Evolutionary conservation across 257 asterid genomes (phyloP).

Genomic region (Agastache rugosa): DNA sequence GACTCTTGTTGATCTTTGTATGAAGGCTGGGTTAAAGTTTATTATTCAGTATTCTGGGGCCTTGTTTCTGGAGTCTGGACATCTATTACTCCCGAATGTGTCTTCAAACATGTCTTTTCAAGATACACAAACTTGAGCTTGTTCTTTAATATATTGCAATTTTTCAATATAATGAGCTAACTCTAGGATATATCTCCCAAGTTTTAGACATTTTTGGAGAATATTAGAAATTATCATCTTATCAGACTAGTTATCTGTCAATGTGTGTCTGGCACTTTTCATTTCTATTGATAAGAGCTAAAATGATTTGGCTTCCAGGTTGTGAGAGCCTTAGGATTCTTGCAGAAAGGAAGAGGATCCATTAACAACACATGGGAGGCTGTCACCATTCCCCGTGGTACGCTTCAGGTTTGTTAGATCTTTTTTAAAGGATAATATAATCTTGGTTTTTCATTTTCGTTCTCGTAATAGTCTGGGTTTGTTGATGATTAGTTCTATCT

Average conservation of each 20-base stretch:
- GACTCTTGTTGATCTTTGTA: neutral
- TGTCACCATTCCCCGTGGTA: slow-evolving; percentile 93
- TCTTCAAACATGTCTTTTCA: neutral
- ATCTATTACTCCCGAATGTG: too few relatives aligned
- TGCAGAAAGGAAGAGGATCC: slow-evolving; percentile 75
- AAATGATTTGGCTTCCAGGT: slow-evolving; percentile 65
- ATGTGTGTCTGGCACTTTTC: neutral
- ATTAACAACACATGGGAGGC: slow-evolving; percentile 72
- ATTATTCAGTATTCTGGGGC: neutral
- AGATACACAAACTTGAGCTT: neutral
- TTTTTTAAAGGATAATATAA: slow-evolving; percentile 37
- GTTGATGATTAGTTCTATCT: slow-evolving; percentile 15
- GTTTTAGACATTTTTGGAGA: neutral
- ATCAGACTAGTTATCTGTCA: neutral
- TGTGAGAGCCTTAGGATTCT: slow-evolving; percentile 82
- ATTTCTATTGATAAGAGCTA: slow-evolving; percentile 27
- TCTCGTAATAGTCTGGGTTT: slow-evolving; percentile 14
- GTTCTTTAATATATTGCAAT: neutral
- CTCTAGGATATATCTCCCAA: neutral
- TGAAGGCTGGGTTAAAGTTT: neutral
- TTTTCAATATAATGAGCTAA: neutral
- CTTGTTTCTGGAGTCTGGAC: too few relatives aligned
- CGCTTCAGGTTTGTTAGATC: slow-evolving; percentile 95
- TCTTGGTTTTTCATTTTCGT: slow-evolving; percentile 12
- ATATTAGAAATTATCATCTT: slow-evolving; percentile 14